Evolutionary conservation across 2,329 filamentous ascomycete species (phyloP).

Genomic region (Aspergillus fumigatus): DNA sequence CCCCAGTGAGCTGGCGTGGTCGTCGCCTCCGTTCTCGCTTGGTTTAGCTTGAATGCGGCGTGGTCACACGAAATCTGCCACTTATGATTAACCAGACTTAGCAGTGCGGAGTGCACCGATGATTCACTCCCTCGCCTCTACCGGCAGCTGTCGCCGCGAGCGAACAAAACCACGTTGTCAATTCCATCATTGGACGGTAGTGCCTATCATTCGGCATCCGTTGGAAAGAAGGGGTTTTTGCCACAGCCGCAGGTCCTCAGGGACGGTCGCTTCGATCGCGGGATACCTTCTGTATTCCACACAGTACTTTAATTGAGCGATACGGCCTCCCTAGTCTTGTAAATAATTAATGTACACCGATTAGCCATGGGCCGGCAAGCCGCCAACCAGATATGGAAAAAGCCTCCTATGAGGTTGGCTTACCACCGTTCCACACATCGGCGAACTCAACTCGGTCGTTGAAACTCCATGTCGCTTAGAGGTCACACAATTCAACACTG

Average conservation of each 20-base stretch:
- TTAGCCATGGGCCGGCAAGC: neutral
- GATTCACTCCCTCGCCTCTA: neutral
- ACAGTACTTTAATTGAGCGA: too few relatives aligned
- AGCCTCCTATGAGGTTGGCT: too few relatives aligned
- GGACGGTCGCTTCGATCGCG: neutral
- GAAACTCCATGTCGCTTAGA: too few relatives aligned
- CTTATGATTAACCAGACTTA: neutral
- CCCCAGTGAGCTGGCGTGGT: neutral
- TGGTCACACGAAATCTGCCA: neutral
- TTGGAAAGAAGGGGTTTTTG: too few relatives aligned
- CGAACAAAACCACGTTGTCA: neutral
- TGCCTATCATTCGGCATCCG: neutral
- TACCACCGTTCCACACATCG: too few relatives aligned
- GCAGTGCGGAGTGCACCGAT: too few relatives aligned
- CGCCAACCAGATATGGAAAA: too few relatives aligned
- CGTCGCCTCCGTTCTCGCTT: neutral
- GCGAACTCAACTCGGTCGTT: too few relatives aligned
- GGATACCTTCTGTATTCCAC: neutral
- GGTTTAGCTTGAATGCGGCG: neutral
- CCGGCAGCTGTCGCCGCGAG: neutral
- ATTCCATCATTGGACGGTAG: neutral
- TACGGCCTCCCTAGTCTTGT: too few relatives aligned
- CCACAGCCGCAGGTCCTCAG: too few relatives aligned
- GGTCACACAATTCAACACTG: neutral
- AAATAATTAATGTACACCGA: too few relatives aligned